Evolutionary conservation across 352 stramenopile species (phyloP).

Genomic region (Globisporangium apiculatum): DNA sequence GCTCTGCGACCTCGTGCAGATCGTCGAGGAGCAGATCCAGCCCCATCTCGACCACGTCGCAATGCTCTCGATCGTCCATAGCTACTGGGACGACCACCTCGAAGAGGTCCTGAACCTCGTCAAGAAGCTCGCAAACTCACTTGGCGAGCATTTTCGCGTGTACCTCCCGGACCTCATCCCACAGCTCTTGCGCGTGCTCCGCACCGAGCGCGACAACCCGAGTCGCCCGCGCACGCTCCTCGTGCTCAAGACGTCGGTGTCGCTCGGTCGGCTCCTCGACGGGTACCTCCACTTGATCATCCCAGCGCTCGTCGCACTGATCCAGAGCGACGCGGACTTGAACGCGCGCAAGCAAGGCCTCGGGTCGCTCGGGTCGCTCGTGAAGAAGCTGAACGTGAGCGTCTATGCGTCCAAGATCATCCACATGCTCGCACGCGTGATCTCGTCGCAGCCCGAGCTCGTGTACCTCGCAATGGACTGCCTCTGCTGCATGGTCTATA

Average conservation of each 20-base stretch:
- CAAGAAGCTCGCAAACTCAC: constrained; percentile 86
- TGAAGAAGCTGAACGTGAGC: constrained; percentile 88
- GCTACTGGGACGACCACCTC: constrained; percentile 91
- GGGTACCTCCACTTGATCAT: constrained; percentile 85
- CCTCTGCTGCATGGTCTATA: constrained; percentile 86
- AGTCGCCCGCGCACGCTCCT: constrained; percentile 65
- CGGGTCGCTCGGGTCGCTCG: constrained; percentile 71
- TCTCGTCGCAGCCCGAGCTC: constrained; percentile 73
- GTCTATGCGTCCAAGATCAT: constrained; percentile 88
- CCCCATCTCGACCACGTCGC: constrained; percentile 80
- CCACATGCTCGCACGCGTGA: constrained; percentile 82
- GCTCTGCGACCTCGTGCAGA: constrained; percentile 93
- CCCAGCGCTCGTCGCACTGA: constrained; percentile 71
- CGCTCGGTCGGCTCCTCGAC: constrained; percentile 65
- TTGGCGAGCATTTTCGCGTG: constrained; percentile 83
- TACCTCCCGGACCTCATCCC: constrained; percentile 87
- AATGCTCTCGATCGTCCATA: constrained; percentile 76
- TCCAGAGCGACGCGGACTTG: constrained; percentile 77
- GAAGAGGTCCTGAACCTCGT: constrained; percentile 96
- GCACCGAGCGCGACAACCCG: constrained; percentile 61
- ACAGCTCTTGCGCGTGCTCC: constrained; percentile 83
- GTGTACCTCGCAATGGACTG: constrained; percentile 87
- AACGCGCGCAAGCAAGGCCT: constrained; percentile 78
- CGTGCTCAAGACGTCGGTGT: constrained; percentile 75
- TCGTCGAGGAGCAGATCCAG: constrained; percentile 96